Evolutionary conservation across 139 green algal species (phyloP), one percentile per base, ranked within the genome.

Genomic region (Chloropicon primus): DNA sequence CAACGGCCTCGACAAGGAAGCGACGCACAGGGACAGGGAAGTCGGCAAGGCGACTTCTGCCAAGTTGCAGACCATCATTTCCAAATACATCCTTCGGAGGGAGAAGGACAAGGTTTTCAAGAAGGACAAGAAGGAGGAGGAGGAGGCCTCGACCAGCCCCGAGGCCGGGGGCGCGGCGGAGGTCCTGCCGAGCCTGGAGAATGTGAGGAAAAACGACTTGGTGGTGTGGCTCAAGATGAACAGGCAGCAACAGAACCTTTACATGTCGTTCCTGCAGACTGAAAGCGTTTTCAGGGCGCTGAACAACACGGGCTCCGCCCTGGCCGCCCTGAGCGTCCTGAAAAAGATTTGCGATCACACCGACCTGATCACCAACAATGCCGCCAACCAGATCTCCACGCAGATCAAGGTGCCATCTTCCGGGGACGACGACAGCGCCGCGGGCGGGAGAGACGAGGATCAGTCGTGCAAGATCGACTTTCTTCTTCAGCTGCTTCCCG

Each of bases 261-360:
- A 62, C 41, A 62, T 62, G 41, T 62, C 41, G 10, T 62, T 62
- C 26, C 79, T 87, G n/a, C 77, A 83, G 41, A 84, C 72, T 26
- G 77, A 62, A 0, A 22, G 54, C 27, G 90, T 97, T 21, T 81
- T 82, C 26, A 62, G 72, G 29, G 91, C 84, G 2, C 79, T 97
- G 5, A 97, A 97, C 83, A 75, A 94, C 75, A 94, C 89, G 0
- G 74, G 81, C 22, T 94, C 89, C 0, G 82, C 90, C 0, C 84
- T 98, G 54, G 84, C 90, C 0, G 90, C 93, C 2, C 78, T 83
- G 2, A 76, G 25, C 54, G 27, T 84, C 23, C 77, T 90, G 54
- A 89, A 89, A 62, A 87, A 89, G 77, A 90, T 98, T 2, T 98
- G 94, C 82, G 89, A 96, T 80, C 93, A 98, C 80, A 93, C 94